Evolutionary conservation across 306 rosid species (phyloP).

Genomic region (Cucumis melo): DNA sequence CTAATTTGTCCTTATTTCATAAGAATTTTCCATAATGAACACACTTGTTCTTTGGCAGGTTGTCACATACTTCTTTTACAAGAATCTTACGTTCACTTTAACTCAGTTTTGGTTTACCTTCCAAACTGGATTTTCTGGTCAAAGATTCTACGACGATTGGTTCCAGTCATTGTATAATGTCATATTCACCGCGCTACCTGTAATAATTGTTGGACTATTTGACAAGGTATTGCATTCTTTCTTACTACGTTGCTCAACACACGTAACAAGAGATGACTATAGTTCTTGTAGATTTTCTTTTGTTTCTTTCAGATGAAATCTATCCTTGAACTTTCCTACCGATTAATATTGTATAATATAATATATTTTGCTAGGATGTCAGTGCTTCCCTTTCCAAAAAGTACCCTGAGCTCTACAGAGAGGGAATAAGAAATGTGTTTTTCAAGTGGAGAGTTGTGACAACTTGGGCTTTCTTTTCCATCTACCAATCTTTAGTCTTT

Average conservation of each 20-base stretch:
- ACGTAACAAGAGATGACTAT: neutral
- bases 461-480: constrained; percentile 73
- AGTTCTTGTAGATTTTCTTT: neutral
- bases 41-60: constrained; percentile 45
- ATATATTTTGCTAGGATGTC: constrained; percentile 49
- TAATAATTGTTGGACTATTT: constrained; percentile 79
- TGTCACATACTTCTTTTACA: constrained; percentile 82
- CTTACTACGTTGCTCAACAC: constrained; percentile 1
- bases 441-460: constrained; percentile 92
- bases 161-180: constrained; percentile 85
- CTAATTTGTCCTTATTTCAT: neutral
- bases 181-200: constrained; percentile 90
- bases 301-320: neutral
- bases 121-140: constrained; percentile 97
- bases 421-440: constrained; percentile 66
- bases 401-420: constrained; percentile 83
- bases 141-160: constrained; percentile 97
- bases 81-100: constrained; percentile 91
- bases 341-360: neutral
- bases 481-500: constrained; percentile 81
- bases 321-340: neutral
- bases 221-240: constrained; percentile 56
- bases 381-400: constrained; percentile 86
- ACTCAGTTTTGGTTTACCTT: constrained; percentile 99
- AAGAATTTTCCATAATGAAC: constrained; percentile 4